Evolutionary conservation across 352 stramenopile genomes (phyloP), one percentile per base, ranked within the genome.

Genomic region (Pythium brachiatum): DNA sequence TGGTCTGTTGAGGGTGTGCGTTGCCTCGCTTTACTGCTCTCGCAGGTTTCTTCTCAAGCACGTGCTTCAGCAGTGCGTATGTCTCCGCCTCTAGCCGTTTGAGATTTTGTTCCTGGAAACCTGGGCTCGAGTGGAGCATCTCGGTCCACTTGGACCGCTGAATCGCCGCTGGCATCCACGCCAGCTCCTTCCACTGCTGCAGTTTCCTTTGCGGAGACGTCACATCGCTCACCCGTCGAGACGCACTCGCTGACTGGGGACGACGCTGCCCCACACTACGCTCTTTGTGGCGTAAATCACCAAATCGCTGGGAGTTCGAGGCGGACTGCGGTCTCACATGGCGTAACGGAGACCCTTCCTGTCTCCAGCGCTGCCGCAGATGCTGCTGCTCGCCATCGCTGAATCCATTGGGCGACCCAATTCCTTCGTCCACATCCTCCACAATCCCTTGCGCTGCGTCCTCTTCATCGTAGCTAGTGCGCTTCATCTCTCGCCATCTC

Each of bases 131-230:
- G n/a, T 67, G 39, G 11, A 72, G 34, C 60, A 72, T 68, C 43
- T 72, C 60, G 20, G 59, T 68, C 65, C 65, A 68, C 21, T 72
- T 72, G 20, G 59, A 64, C 8, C 39, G 16, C 21, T 70, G 56
- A 1, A 66, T 59, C 0, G 27, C 27, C 21, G 16, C 8, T 6
- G 60, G 59, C 47, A 68, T 60, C 53, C 58, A 68, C 44, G 38
- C 39, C 29, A 67, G 29, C 3, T 62, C 54, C 13, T 46, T 29
- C 20, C 20, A 9, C 26, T 57, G 26, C 9, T 62, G 23, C 20
- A 31, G 8, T 15, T 46, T 50, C 23, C 12, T 59, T 7, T 34
- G 12, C 6, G 39, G 34, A 7, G 26, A 26, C n/a, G 52, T 50
- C 6, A 47, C 2, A 47, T 26, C 31, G 36, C 7, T 46, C 36